Evolutionary conservation across 148 eudicot species (phyloP).

Genomic region (Beta vulgaris): DNA sequence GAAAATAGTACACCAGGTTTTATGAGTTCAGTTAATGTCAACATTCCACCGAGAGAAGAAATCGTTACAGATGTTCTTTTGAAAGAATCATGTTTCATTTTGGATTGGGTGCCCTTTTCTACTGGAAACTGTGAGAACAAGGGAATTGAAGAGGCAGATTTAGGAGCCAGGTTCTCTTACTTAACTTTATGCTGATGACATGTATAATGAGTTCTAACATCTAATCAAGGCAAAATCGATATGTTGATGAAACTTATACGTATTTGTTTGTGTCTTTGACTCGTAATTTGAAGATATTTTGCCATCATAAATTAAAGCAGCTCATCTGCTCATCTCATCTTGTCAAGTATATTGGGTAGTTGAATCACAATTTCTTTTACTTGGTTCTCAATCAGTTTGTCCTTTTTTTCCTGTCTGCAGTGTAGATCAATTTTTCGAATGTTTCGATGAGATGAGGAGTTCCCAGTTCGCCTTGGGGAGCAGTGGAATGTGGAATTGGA

Average conservation of each 20-base stretch:
- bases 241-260: not conserved
- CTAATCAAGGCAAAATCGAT: not conserved
- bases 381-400: slow-evolving; percentile 5
- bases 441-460: slow-evolving; percentile 81
- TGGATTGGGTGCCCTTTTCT: slow-evolving; percentile 76
- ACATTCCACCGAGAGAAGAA: slow-evolving; percentile 35
- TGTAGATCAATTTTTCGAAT: slow-evolving; percentile 90
- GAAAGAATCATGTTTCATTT: slow-evolving; percentile 70
- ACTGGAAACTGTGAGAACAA: slow-evolving; percentile 33
- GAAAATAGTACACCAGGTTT: slow-evolving; percentile 29
- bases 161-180: slow-evolving; percentile 79
- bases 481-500: slow-evolving; percentile 98
- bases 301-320: not conserved
- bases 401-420: slow-evolving; percentile 46
- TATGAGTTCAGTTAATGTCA: slow-evolving; percentile 31
- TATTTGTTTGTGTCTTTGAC: not conserved
- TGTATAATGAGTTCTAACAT: not conserved
- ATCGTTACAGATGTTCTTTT: slow-evolving; percentile 40
- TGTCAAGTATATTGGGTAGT: not conserved
- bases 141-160: slow-evolving; percentile 53
- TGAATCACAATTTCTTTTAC: not conserved
- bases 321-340: not conserved
- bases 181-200: slow-evolving; percentile 1
- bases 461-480: slow-evolving; percentile 84
- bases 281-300: not conserved